Conservation (phyloP, 768 basidiomycete species). For the Russula foetens region DNA sequence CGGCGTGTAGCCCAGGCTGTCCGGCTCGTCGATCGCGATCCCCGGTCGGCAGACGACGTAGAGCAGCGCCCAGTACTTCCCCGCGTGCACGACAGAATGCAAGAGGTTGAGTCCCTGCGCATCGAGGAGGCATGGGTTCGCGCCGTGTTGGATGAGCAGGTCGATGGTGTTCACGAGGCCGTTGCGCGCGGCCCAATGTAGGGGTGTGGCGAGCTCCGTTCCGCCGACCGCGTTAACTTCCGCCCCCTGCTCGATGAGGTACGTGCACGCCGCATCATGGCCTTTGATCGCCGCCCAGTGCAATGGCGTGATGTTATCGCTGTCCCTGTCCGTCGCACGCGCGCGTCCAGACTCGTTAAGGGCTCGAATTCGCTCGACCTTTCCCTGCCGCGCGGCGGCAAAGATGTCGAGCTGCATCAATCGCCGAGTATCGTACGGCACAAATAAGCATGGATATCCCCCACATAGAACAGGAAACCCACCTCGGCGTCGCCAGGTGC, state of each 20-base stretch:
- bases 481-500: neutral
- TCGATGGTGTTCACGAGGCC: constrained; percentile 95
- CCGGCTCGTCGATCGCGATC: constrained; percentile 79
- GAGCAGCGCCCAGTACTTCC: constrained; percentile 84
- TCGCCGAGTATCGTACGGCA: no score
- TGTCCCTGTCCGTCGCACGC: constrained; percentile 67
- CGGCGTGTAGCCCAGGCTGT: constrained; percentile 84
- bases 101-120: constrained; percentile 91
- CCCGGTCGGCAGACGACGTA: constrained; percentile 82
- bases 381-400: constrained; percentile 79
- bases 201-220: constrained; percentile 83
- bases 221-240: constrained; percentile 91
- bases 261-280: constrained; percentile 76
- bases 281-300: constrained; percentile 98
- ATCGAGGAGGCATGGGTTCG: constrained; percentile 85
- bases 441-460: neutral
- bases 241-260: constrained; percentile 82
- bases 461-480: neutral
- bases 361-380: constrained; percentile 50
- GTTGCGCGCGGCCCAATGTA: constrained; percentile 97
- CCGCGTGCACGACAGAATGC: constrained; percentile 89
- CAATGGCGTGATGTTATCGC: constrained; percentile 87
- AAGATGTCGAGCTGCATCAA: constrained; percentile 54
- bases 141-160: constrained; percentile 77
- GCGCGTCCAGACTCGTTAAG: constrained; percentile 65